A percentile compares a stretch with the other conserved stretches of the same genome.
phyloP scores from a whole-genome alignment of 768 basidiomycete species.

The Tephrocybe sp. region DNA sequence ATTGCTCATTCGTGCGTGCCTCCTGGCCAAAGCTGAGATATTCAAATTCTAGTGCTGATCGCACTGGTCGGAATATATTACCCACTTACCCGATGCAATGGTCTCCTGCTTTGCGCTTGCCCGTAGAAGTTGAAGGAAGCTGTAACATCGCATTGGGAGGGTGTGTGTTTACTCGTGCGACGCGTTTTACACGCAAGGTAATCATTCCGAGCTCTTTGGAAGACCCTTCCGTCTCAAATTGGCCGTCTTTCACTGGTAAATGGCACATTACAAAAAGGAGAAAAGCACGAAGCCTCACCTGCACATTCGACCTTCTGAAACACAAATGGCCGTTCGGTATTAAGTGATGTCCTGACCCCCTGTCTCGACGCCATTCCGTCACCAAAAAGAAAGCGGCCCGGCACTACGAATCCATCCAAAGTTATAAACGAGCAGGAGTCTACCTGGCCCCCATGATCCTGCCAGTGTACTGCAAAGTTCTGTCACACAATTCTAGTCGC shows the following conservation, averaged over 20 bases:
- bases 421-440: constrained; percentile 59
- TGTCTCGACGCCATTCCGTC: constrained; percentile 50
- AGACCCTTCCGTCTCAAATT: constrained; percentile 14
- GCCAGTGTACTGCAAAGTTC: constrained; percentile 65
- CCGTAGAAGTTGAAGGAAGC: constrained; percentile 31
- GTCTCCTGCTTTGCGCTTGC: constrained; percentile 40
- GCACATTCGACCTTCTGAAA: constrained; percentile 44
- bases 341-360: constrained; percentile 48
- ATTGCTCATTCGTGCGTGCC: constrained; percentile 34
- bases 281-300: constrained; percentile 27
- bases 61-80: background rate
- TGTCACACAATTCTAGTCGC: constrained; percentile 22
- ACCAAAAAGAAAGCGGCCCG: constrained; percentile 62
- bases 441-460: constrained; percentile 50
- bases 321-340: constrained; percentile 57
- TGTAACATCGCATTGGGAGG: constrained; percentile 42
- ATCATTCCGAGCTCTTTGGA: constrained; percentile 52
- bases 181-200: constrained; percentile 43
- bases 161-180: constrained; percentile 22
- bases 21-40: constrained; percentile 47
- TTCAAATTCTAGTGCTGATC: constrained; percentile 3
- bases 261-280: background rate
- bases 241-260: constrained; percentile 4
- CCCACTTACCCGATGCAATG: constrained; percentile 44
- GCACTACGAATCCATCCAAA: constrained; percentile 62